Percentiles rank a stretch among this genome's conserved stretches.
phyloP scores from a whole-genome alignment of 164 flowering plant species.

The Vitis riparia region DNA sequence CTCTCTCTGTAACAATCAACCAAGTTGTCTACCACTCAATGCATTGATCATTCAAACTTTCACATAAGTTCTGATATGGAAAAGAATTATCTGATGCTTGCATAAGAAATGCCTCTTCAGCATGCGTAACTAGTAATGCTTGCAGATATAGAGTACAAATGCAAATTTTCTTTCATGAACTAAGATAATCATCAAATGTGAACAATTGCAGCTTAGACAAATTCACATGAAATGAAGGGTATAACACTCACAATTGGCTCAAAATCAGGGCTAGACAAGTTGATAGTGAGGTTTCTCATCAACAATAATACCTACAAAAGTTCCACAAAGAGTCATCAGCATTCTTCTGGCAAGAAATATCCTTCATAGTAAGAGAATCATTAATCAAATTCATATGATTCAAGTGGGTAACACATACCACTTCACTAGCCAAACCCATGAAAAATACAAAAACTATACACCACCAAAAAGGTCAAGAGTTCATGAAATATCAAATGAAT shows the following conservation, averaged over 20 bases:
- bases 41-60: slow-evolving; percentile 1
- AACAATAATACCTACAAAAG: slow-evolving; percentile 67
- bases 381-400: not conserved
- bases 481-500: no score
- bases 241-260: slow-evolving; percentile 64
- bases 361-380: not conserved
- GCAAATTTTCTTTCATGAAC: not conserved
- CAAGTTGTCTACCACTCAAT: slow-evolving; percentile 18
- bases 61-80: not conserved
- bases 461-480: no score
- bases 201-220: no score
- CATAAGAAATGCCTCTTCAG: no score
- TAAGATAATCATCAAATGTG: not conserved
- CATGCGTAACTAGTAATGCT: no score
- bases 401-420: no score
- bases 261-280: slow-evolving; percentile 69
- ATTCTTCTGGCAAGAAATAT: no score
- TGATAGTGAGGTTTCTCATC: slow-evolving; percentile 70
- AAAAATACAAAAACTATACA: no score
- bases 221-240: not conserved
- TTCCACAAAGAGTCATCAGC: not conserved
- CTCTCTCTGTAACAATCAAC: slow-evolving; percentile 41
- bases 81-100: no score
- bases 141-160: no score
- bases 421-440: no score